phyloP scores from a whole-genome alignment of 441 rosid genomes.

The Melastoma candidum region DNA sequence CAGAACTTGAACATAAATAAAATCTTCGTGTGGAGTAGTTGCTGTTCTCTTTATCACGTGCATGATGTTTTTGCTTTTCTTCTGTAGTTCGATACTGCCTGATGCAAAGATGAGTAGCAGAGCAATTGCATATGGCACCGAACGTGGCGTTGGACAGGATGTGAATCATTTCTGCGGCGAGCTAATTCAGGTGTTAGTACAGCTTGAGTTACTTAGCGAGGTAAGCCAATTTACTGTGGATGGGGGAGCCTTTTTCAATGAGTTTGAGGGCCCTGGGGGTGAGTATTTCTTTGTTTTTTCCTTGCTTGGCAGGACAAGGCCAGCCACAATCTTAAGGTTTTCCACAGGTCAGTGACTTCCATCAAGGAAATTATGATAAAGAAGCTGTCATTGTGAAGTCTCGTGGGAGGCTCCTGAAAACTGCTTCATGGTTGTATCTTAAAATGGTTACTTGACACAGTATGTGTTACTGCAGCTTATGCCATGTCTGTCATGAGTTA shows the following conservation, averaged over 20 bases:
- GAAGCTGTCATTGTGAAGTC: constrained; percentile 24
- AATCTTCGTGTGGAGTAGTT: no score
- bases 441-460: no score
- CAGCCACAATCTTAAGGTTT: constrained; percentile 67
- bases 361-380: constrained; percentile 70
- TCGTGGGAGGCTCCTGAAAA: no score
- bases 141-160: constrained; percentile 37
- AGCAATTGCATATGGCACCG: constrained; percentile 29
- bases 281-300: neutral
- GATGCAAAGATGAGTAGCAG: constrained; percentile 22
- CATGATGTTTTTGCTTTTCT: constrained; percentile 1
- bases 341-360: constrained; percentile 58
- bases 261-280: neutral
- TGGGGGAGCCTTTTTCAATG: neutral
- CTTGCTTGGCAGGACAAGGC: constrained; percentile 51
- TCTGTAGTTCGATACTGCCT: constrained; percentile 33
- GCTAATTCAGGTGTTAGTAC: constrained; percentile 61
- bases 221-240: constrained; percentile 21
- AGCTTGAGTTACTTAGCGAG: constrained; percentile 75
- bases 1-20: no score
- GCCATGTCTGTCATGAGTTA: no score
- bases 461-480: no score
- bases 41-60: neutral
- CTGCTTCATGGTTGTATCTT: no score
- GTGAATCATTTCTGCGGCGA: constrained; percentile 41